Percentiles rank a stretch among this genome's conserved stretches.
phyloP scores from a whole-genome alignment of 225 moss, liverwort and hornwort species.

The Ulota crispa region DNA sequence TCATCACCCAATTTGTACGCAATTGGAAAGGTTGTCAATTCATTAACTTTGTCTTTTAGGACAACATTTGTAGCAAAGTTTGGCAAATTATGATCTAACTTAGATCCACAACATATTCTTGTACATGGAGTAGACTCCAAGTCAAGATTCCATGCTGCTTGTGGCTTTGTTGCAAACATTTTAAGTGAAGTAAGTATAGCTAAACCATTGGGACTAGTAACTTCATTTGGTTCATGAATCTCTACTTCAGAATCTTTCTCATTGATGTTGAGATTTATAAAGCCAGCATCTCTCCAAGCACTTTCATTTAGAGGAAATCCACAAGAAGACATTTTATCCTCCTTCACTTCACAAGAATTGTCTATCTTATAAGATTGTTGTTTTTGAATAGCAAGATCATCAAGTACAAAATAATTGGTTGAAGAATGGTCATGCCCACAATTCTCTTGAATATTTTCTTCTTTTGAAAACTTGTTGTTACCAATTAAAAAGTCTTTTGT shows the following conservation, averaged over 20 bases:
- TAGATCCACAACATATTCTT: constrained; percentile 22
- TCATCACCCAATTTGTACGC: neutral
- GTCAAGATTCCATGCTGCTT: neutral
- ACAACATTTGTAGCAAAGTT: neutral
- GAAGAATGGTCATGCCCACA: neutral
- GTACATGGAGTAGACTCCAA: neutral
- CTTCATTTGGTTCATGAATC: constrained; percentile 12
- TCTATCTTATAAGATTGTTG: neutral
- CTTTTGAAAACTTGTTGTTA: neutral
- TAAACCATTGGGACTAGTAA: constrained; percentile 31
- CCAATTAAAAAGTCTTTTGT: neutral
- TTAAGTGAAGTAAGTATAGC: constrained; percentile 36
- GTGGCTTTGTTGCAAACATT: constrained; percentile 27
- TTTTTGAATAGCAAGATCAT: neutral
- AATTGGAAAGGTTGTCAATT: neutral
- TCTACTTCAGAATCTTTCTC: constrained; percentile 10
- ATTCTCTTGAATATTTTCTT: neutral
- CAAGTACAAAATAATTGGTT: neutral
- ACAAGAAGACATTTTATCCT: neutral
- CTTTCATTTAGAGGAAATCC: constrained; percentile 21
- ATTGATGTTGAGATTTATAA: constrained; percentile 19
- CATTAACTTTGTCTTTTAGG: neutral
- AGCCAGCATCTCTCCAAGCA: constrained; percentile 22
- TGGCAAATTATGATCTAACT: neutral
- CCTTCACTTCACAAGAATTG: neutral